phyloP scores from a whole-genome alignment of 768 basidiomycete genomes.

The Filobasidium wieringae region DNA sequence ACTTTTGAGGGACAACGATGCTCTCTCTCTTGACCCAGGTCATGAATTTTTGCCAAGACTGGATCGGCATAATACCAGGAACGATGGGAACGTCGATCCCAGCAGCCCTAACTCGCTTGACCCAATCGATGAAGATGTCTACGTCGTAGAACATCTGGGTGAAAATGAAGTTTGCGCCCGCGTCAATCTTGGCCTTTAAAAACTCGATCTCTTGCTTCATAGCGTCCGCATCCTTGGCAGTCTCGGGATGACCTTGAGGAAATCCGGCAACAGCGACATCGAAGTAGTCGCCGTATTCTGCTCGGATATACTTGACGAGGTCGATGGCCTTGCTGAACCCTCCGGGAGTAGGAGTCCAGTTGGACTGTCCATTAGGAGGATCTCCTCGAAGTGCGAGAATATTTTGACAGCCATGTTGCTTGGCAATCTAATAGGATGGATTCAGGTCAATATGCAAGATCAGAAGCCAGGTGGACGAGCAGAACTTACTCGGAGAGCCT shows the following conservation, averaged over 20 bases:
- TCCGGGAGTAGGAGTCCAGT: constrained; percentile 84
- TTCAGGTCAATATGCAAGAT: constrained; percentile 5
- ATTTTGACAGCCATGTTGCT: constrained; percentile 76
- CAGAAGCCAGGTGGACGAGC: neutral
- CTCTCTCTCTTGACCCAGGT: constrained; percentile 44
- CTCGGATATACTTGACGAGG: constrained; percentile 76
- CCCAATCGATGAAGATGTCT: constrained; percentile 84
- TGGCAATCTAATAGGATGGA: constrained; percentile 59
- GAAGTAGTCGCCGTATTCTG: constrained; percentile 77
- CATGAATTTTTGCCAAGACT: constrained; percentile 92
- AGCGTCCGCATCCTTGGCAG: constrained; percentile 46
- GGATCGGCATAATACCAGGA: constrained; percentile 88
- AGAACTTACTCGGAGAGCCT: constrained; percentile 63
- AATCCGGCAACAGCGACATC: constrained; percentile 91
- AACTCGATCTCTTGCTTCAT: constrained; percentile 57
- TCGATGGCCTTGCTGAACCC: constrained; percentile 86
- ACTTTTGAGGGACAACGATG: constrained; percentile 56
- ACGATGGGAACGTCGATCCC: constrained; percentile 83
- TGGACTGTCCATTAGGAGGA: constrained; percentile 72
- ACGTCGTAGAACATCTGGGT: constrained; percentile 98
- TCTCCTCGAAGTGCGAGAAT: constrained; percentile 88
- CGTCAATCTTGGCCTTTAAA: constrained; percentile 83
- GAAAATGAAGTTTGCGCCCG: constrained; percentile 84
- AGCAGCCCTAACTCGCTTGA: constrained; percentile 61
- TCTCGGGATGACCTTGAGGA: constrained; percentile 64